Conservation (phyloP, 2,329 filamentous ascomycete species). For the Fusarium tjaetaba region DNA sequence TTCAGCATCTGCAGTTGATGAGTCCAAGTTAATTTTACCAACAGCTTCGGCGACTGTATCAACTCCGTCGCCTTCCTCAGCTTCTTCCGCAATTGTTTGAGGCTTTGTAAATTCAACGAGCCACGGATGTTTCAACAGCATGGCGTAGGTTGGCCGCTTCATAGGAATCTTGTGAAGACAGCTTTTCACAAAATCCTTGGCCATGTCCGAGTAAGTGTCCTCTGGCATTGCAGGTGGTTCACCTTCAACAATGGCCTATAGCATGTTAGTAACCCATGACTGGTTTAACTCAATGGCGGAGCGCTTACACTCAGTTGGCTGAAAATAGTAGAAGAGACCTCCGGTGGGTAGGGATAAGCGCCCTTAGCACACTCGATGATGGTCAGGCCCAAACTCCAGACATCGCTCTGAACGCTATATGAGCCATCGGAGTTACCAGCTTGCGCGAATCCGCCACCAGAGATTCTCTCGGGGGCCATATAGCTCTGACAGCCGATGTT, state of each 20-base stretch:
- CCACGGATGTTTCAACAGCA: constrained; percentile 91
- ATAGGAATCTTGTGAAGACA: constrained; percentile 94
- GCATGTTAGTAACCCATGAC: constrained; percentile 14
- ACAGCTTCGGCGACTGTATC: constrained; percentile 57
- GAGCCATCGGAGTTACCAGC: constrained; percentile 79
- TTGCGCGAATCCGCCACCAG: constrained; percentile 81
- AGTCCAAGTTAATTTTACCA: constrained; percentile 55
- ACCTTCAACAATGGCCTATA: constrained; percentile 94
- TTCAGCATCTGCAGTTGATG: constrained; percentile 73
- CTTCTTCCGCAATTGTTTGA: constrained; percentile 76
- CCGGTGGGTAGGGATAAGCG: constrained; percentile 93
- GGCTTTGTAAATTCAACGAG: constrained; percentile 79
- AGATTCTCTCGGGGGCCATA: constrained; percentile 97
- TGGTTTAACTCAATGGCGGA: not conserved
- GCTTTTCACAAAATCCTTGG: constrained; percentile 85
- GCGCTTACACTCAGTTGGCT: constrained; percentile 90
- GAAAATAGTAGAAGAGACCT: constrained; percentile 98
- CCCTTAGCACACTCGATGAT: constrained; percentile 97
- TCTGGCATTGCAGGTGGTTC: constrained; percentile 89
- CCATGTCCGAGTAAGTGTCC: constrained; percentile 79
- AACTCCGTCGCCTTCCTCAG: constrained; percentile 68
- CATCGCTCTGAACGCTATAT: constrained; percentile 97
- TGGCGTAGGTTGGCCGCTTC: constrained; percentile 91
- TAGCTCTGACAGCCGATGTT: constrained; percentile 99
- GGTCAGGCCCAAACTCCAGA: constrained; percentile 94